These are phyloP conservation scores for Seminavis robusta DNA, from an alignment of 108 stramenopile species.

Conservation along the genomic window DNA sequence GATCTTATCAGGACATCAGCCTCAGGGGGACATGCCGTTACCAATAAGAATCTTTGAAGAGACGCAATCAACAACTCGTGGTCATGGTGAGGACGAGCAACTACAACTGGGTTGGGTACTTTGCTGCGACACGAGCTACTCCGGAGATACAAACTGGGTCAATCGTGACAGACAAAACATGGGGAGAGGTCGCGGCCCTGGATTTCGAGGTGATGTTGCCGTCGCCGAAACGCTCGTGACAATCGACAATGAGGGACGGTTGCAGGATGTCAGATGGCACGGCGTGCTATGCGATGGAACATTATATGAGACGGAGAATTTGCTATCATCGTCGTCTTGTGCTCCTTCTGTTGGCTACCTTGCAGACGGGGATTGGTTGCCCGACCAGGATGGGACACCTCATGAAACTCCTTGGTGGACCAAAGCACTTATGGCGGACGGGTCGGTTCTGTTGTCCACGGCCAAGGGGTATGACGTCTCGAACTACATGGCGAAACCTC, in stretches of 20 bases:
- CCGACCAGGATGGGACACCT: constrained; percentile 14
- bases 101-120: constrained; percentile 41
- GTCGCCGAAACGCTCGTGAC: constrained; percentile 61
- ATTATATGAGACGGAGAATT: constrained; percentile 44
- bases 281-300: constrained; percentile 71
- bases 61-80: no score
- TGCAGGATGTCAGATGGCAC: constrained; percentile 38
- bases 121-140: constrained; percentile 75
- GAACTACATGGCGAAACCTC: constrained; percentile 43
- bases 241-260: constrained; percentile 15
- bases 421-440: constrained; percentile 40
- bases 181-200: constrained; percentile 42
- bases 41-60: constrained; percentile 56
- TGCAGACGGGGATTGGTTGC: constrained; percentile 9
- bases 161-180: constrained; percentile 15
- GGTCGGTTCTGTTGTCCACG: constrained; percentile 40
- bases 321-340: constrained; percentile 14
- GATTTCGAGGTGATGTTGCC: constrained; percentile 36
- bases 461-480: constrained; percentile 64
- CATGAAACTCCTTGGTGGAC: constrained; percentile 53
- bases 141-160: constrained; percentile 63
- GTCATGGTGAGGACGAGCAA: constrained; percentile 1
- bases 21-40: constrained; percentile 76
- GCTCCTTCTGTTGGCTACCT: constrained; percentile 15
- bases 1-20: constrained; percentile 76